phyloP scores from a whole-genome alignment of 305 asterid species.

The Fraxinus floribunda region DNA sequence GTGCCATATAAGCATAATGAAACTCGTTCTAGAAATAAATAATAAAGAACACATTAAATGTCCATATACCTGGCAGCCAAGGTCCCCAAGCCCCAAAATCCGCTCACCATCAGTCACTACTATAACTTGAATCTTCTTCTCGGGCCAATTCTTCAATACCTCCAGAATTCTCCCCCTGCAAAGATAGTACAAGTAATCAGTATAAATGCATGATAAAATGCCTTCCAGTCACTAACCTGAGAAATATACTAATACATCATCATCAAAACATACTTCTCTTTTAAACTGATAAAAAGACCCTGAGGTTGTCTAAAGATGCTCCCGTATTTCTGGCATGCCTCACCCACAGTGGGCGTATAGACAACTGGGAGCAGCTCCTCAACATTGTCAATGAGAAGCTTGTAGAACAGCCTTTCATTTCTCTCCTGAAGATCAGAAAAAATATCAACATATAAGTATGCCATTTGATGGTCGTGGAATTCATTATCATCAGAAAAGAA shows the following conservation, averaged over 20 bases:
- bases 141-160: conserved; percentile 93
- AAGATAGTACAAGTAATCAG: conserved; percentile 28
- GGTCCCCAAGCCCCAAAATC: conserved; percentile 97
- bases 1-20: not conserved
- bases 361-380: conserved; percentile 95
- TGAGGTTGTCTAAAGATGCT: conserved; percentile 90
- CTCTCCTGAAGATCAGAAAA: conserved; percentile 59
- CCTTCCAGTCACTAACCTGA: conserved; percentile 3
- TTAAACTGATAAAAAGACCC: conserved; percentile 94
- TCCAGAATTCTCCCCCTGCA: conserved; percentile 89
- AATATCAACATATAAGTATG: not conserved
- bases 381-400: conserved; percentile 80
- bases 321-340: conserved; percentile 97
- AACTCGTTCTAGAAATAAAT: not conserved
- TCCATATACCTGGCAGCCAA: conserved; percentile 80
- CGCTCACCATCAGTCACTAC: conserved; percentile 97
- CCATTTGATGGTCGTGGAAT: not conserved
- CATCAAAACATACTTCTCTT: conserved; percentile 62
- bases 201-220: conserved; percentile 14
- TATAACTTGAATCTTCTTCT: conserved; percentile 89
- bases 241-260: not conserved
- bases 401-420: conserved; percentile 80
- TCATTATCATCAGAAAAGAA: not conserved
- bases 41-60: not conserved
- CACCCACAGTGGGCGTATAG: conserved; percentile 97